Evolutionary conservation across 2,329 filamentous ascomycete genomes (phyloP), one percentile per base, ranked within the genome.

Genomic region (Aspergillus sp.): DNA sequence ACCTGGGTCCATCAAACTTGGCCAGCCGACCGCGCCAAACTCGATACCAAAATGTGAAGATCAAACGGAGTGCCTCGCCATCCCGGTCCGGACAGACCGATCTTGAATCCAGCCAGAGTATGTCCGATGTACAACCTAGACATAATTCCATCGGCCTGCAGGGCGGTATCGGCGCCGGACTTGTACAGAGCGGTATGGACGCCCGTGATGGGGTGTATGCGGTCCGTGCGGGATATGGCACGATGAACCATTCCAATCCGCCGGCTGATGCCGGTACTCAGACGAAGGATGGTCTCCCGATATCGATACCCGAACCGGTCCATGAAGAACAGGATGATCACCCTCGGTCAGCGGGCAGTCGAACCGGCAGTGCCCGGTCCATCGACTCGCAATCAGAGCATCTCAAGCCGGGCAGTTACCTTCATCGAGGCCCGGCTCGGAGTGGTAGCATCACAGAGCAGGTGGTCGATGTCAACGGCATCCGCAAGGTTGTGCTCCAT

Each of bases 381-480:
- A 61, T 59, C 19, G 67, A 70, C 32, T 66, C 66, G n/a, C 66
- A 57, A 2, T 59, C 57, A 3, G 65, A 68, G 7, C 53, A 53
- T 19, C 41, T 54, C 48, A 59, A 73, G 67, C 57, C 71, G 65
- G 68, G 53, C 30, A 63, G 66, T 27, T 77, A 77, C 41, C 68
- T 72, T 17, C 76, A 76, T 53, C 78, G 78, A 36, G 80, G 83
- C 8, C 80, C 82, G 4, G 87, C 88, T 5, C 83, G 89, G 59
- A 91, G 88, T 66, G 90, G 90, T 27, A 91, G 88, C 71, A 91
- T 93, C 67, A 92, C 90, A 0, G 90, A 93, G 75, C 90, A 90
- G 62, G 80, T 90, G n/a, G 80, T 92, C 58, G 88, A 93, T 69
- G 81, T 88, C 2, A 86, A 88, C 58, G 90, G 90, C 2, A 83